phyloP scores from a whole-genome alignment of 2,329 filamentous ascomycete species.

The Venturia carpophila region DNA sequence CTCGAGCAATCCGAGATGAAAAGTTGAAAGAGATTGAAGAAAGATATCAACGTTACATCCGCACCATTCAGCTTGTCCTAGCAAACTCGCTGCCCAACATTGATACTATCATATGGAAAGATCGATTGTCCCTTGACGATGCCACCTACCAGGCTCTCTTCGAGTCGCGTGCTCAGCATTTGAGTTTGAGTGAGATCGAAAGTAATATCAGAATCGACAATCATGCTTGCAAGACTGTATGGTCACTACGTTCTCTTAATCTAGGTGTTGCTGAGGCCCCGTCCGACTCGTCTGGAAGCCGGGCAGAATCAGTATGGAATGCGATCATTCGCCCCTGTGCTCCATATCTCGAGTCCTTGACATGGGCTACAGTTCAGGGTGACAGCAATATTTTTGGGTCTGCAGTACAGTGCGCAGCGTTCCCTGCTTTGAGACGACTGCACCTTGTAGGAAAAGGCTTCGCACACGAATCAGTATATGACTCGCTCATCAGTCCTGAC shows the following conservation, averaged over 20 bases:
- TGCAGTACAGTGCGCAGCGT: neutral
- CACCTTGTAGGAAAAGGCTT: neutral
- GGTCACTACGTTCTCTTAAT: neutral
- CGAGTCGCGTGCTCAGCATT: neutral
- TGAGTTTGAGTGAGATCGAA: neutral
- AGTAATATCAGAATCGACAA: neutral
- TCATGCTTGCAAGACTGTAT: neutral
- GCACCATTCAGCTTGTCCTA: constrained; percentile 3
- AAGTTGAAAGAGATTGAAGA: neutral
- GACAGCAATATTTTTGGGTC: neutral
- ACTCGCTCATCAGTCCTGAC: neutral
- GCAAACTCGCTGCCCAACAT: constrained; percentile 1
- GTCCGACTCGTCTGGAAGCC: neutral
- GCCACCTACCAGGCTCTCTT: neutral
- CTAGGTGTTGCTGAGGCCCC: neutral
- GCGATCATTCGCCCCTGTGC: neutral
- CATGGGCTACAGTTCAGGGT: neutral
- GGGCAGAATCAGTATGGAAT: neutral
- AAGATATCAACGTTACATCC: constrained; percentile 3
- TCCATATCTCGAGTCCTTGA: neutral
- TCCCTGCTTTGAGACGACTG: neutral
- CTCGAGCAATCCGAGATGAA: neutral
- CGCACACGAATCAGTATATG: neutral
- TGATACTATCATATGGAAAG: constrained; percentile 5
- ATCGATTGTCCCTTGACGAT: neutral